Conservation (phyloP, 1,284 basidiomycete species). For the Pyrrhoderma noxium region DNA sequence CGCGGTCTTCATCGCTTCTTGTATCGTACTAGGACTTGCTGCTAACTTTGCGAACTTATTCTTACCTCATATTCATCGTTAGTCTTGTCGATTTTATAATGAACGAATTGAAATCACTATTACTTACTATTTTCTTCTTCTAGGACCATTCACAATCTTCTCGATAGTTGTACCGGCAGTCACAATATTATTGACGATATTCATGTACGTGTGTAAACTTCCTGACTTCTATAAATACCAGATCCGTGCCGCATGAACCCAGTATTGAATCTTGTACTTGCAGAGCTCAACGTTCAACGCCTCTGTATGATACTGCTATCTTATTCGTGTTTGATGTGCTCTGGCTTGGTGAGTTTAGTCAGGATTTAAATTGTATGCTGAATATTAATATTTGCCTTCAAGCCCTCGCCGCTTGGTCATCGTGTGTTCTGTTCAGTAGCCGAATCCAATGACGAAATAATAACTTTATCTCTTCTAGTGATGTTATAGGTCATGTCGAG, state of each 20-base stretch:
- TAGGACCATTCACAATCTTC: conserved; percentile 66
- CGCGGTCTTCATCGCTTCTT: conserved; percentile 49
- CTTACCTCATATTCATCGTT: conserved; percentile 56
- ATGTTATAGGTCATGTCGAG: conserved; percentile 59
- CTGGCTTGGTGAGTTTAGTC: conserved; percentile 53
- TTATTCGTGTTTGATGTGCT: conserved; percentile 50
- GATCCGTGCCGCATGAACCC: too few species aligned
- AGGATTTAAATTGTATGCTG: not conserved
- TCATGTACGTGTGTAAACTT: conserved; percentile 35
- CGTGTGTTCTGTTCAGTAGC: conserved; percentile 37
- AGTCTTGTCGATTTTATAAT: conserved; percentile 22
- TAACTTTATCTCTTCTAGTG: conserved; percentile 35
- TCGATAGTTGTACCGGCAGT: conserved; percentile 53
- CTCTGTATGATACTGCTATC: conserved; percentile 48
- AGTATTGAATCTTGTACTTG: not conserved
- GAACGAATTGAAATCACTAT: conserved; percentile 1
- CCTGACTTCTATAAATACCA: not conserved
- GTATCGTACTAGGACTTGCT: conserved; percentile 58
- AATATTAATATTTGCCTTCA: conserved; percentile 9
- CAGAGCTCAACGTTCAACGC: conserved; percentile 63
- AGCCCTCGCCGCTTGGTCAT: conserved; percentile 71
- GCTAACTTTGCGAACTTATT: conserved; percentile 60
- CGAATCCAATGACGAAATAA: conserved; percentile 1
- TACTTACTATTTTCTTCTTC: conserved; percentile 4
- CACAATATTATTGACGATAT: conserved; percentile 51